Conservation (phyloP, 2,329 filamentous ascomycete species). For the Grosmannia serpens region DNA sequence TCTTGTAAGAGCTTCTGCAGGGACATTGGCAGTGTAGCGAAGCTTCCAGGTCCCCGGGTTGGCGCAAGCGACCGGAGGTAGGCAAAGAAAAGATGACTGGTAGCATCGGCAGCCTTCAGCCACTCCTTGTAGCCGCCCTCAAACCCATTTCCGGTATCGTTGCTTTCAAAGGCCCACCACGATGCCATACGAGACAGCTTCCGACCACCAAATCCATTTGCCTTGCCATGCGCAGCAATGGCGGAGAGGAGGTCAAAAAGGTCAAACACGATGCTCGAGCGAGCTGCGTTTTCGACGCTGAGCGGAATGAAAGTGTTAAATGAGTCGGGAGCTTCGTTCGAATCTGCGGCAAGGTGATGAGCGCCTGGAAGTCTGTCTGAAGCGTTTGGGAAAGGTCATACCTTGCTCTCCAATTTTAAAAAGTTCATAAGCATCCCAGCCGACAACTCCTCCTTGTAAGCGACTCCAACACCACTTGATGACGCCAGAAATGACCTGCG, state of each 20-base stretch:
- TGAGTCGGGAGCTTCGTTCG: constrained; percentile 78
- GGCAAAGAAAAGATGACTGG: constrained; percentile 95
- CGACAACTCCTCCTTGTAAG: constrained; percentile 79
- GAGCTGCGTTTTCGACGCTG: constrained; percentile 76
- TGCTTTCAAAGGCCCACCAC: constrained; percentile 97
- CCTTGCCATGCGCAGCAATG: constrained; percentile 84
- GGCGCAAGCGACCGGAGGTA: constrained; percentile 85
- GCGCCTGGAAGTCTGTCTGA: background rate
- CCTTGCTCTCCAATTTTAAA: constrained; percentile 92
- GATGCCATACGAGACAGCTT: constrained; percentile 92
- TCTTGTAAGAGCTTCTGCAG: constrained; percentile 83
- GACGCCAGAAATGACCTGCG: constrained; percentile 79
- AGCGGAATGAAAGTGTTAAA: constrained; percentile 96
- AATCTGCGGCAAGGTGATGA: constrained; percentile 46
- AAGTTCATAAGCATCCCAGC: constrained; percentile 93
- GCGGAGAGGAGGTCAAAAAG: constrained; percentile 92
- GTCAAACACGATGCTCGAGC: constrained; percentile 82
- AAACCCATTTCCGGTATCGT: constrained; percentile 78
- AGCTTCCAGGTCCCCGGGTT: constrained; percentile 64
- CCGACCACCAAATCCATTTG: constrained; percentile 81
- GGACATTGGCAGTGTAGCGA: constrained; percentile 78
- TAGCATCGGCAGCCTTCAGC: constrained; percentile 84
- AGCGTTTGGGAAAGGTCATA: constrained; percentile 21
- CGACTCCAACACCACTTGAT: constrained; percentile 98
- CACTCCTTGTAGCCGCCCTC: constrained; percentile 88